Base-by-base conservation (phyloP, 306 rosid species). In the Elaeagnus macrophylla region DNA sequence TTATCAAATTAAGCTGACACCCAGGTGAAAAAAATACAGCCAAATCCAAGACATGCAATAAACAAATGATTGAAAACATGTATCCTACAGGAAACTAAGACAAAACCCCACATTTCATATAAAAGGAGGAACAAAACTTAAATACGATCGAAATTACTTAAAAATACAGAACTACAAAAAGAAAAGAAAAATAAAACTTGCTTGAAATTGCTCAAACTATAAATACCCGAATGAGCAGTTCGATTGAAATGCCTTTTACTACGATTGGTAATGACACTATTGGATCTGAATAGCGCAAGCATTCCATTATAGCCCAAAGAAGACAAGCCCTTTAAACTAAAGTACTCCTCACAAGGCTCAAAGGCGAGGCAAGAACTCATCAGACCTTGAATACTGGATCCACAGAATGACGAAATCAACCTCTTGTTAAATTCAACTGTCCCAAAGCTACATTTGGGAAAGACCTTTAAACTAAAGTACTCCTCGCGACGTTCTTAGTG, bases 321-420 rank as follows among this genome's bases (percentile, higher is more conserved):
- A 51, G 85, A 71, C 25, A 76, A 76, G 7, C 70, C 77, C 7
- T 32, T 61, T 8, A 78, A 77, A 67, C 55, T 66, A 56, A 43
- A 73, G 77, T 73, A 86, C 36, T 80, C 75, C 69, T 78, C 71
- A 62, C 93, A 86, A 10, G 95, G 95, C 67, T 80, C 80, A 35
- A 82, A 82, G 36, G 81, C 73, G 18, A 77, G 71, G 42, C 75
- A 76, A 7, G 95, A 77, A 69, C 59, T 77, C 75, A 83, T 67
- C 36, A 83, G 62, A 35, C 83, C 78, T 44, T 86, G 96, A 73
- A 88, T 79, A 73, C 77, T 82, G 84, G 94, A 84, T 82, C 95
- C 84, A 62, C 68, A 61, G 17, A 73, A 61, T 2, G 86, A 75
- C 5, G 83, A 76, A 63, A 78, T 47, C 68, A 58, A 40, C 36